phyloP scores from a whole-genome alignment of 1,284 basidiomycete genomes.

The Rhodofomes roseus region DNA sequence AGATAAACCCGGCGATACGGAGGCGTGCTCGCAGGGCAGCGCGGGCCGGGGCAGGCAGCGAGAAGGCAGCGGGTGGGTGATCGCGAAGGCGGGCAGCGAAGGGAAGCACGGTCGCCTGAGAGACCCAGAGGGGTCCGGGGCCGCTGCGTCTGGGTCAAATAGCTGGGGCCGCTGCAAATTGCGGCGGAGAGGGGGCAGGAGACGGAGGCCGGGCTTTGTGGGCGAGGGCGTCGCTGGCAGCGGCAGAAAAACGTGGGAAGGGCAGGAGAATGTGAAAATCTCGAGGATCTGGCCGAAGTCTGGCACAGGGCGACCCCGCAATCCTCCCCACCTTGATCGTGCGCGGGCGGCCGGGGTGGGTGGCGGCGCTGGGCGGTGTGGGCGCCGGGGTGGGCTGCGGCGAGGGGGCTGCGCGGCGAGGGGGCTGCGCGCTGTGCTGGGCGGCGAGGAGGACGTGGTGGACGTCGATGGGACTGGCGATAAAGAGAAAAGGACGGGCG shows the following conservation, averaged over 20 bases:
- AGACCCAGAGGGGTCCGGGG: not conserved
- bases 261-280: not conserved
- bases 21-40: not conserved
- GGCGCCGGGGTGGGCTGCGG: not conserved
- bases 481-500: not conserved
- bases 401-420: not conserved
- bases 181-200: not conserved
- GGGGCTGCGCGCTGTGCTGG: constrained; percentile 1
- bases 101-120: not conserved
- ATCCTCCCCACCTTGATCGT: not conserved
- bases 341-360: not conserved
- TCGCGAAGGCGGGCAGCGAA: not conserved
- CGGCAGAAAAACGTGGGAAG: not conserved
- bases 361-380: not conserved
- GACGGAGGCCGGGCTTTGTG: not conserved
- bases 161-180: not conserved
- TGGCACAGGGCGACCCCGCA: not conserved
- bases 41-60: not conserved
- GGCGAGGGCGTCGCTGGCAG: not conserved
- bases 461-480: not conserved
- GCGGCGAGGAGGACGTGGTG: not conserved
- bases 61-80: not conserved
- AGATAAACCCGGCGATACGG: not conserved
- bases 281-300: not conserved
- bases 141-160: not conserved